A percentile compares a stretch with the other conserved stretches of the same genome.
phyloP scores from a whole-genome alignment of 257 asterid species.

The Rauvolfia tetraphylla region DNA sequence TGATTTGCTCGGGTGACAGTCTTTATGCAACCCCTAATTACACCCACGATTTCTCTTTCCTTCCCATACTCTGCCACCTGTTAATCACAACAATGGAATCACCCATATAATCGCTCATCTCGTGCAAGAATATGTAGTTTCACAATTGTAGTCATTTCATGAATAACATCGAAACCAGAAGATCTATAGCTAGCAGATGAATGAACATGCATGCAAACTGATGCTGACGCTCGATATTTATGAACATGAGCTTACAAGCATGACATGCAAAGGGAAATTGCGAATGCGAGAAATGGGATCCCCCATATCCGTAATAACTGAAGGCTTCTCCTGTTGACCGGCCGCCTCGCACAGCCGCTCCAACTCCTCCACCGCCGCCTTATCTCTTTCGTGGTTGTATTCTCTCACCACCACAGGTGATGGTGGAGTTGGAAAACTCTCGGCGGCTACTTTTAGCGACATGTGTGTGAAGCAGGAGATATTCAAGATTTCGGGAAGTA shows the following conservation, averaged over 20 bases:
- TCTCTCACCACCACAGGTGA: slow-evolving; percentile 52
- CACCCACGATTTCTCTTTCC: slow-evolving; percentile 57
- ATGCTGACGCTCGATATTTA: no score
- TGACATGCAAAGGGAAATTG: slow-evolving; percentile 47
- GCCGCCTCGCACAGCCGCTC: slow-evolving; percentile 67
- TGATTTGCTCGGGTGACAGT: slow-evolving; percentile 53
- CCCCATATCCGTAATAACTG: slow-evolving; percentile 71
- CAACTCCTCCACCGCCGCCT: slow-evolving; percentile 69
- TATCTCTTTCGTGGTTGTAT: slow-evolving; percentile 49
- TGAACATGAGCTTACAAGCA: slow-evolving; percentile 85
- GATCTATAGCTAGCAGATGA: neutral
- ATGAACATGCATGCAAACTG: neutral
- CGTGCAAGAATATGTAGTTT: neutral
- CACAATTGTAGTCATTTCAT: neutral
- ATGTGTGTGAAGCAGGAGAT: slow-evolving; percentile 6
- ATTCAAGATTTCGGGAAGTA: neutral
- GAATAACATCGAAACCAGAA: neutral
- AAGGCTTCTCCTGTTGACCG: slow-evolving; percentile 61
- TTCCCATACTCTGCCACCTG: slow-evolving; percentile 64
- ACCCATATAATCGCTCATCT: neutral
- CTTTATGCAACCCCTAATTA: slow-evolving; percentile 66
- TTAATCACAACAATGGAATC: neutral
- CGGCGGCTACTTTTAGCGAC: slow-evolving; percentile 50
- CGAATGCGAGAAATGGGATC: slow-evolving; percentile 76
- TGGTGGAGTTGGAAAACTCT: slow-evolving; percentile 17